Evolutionary conservation across 2,329 filamentous ascomycete species (phyloP).

Genomic region (Lasiodiplodia citricola): DNA sequence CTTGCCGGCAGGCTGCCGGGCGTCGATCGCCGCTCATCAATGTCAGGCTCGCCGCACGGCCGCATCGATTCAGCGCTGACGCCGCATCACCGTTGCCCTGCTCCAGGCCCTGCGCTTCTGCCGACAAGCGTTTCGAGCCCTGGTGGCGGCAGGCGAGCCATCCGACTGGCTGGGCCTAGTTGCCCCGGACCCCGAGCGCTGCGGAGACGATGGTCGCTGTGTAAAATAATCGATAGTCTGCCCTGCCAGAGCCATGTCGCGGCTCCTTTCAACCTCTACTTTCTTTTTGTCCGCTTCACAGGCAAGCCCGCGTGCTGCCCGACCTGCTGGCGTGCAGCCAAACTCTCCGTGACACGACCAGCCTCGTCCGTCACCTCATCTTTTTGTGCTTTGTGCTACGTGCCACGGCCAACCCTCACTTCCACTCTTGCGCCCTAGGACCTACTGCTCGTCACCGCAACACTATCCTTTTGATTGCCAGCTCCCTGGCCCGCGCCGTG

Average conservation of each 20-base stretch:
- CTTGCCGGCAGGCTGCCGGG: background rate
- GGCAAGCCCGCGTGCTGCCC: slow-evolving; percentile 2
- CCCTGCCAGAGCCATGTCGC: background rate
- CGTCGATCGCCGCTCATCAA: background rate
- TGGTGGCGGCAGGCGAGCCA: background rate
- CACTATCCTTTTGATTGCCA: slow-evolving; percentile 16
- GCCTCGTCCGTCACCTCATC: slow-evolving; percentile 5
- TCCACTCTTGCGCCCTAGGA: slow-evolving; percentile 14
- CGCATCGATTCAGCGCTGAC: slow-evolving; percentile 12
- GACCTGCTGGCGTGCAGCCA: slow-evolving; percentile 2
- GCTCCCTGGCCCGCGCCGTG: background rate
- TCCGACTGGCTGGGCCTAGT: background rate
- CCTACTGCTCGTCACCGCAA: slow-evolving; percentile 17
- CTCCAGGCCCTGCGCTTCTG: slow-evolving; percentile 1
- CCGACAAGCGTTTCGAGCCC: slow-evolving; percentile 19
- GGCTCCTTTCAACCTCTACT: background rate
- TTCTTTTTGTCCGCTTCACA: slow-evolving; percentile 8
- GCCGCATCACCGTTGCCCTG: slow-evolving; percentile 11
- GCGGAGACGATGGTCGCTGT: slow-evolving; percentile 2
- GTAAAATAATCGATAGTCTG: slow-evolving; percentile 17
- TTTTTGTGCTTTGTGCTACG: slow-evolving; percentile 6
- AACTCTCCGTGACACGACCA: slow-evolving; percentile 1
- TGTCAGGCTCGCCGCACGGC: background rate
- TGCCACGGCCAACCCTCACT: slow-evolving; percentile 21
- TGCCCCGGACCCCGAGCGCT: background rate